These are phyloP conservation scores for Pseudonitzschia multiseries DNA, from an alignment of 108 stramenopile species.

Conservation along the genomic window DNA sequence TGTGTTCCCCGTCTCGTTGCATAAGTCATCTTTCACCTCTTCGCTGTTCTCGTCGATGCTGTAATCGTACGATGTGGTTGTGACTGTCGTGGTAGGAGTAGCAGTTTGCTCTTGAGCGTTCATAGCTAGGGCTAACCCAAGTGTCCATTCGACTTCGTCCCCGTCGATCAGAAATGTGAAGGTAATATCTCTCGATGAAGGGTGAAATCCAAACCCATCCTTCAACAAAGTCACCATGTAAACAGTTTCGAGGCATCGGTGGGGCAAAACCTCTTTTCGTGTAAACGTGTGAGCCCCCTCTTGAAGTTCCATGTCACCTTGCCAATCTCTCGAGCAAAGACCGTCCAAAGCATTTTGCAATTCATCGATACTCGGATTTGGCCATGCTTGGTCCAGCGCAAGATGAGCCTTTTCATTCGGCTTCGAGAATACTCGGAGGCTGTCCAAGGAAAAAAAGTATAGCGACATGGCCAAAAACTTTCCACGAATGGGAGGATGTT, in stretches of 20 bases:
- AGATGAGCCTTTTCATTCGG: conserved; percentile 60
- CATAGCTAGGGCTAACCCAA: conserved; percentile 78
- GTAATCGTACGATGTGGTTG: neutral
- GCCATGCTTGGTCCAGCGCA: conserved; percentile 67
- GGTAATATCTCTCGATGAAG: conserved; percentile 76
- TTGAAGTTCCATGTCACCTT: conserved; percentile 69
- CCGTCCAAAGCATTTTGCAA: conserved; percentile 75
- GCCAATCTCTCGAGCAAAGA: conserved; percentile 80
- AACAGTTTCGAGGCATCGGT: conserved; percentile 84
- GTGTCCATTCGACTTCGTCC: conserved; percentile 87
- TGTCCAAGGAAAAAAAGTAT: conserved; percentile 90
- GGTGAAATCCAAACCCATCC: conserved; percentile 90
- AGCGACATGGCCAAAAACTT: conserved; percentile 92
- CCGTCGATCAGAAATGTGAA: conserved; percentile 87
- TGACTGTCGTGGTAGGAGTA: neutral
- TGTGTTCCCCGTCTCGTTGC: conserved; percentile 6
- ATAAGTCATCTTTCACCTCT: neutral
- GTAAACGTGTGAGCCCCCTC: conserved; percentile 72
- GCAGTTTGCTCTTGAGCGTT: conserved; percentile 23
- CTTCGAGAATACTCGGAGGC: conserved; percentile 76
- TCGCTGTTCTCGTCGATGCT: neutral
- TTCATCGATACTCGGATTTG: conserved; percentile 80
- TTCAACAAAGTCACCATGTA: conserved; percentile 87
- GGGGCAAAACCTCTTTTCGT: conserved; percentile 73
- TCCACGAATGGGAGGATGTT: conserved; percentile 80